Base-by-base conservation (phyloP, 2,329 filamentous ascomycete genomes). In the Dothideomycetes sp. region DNA sequence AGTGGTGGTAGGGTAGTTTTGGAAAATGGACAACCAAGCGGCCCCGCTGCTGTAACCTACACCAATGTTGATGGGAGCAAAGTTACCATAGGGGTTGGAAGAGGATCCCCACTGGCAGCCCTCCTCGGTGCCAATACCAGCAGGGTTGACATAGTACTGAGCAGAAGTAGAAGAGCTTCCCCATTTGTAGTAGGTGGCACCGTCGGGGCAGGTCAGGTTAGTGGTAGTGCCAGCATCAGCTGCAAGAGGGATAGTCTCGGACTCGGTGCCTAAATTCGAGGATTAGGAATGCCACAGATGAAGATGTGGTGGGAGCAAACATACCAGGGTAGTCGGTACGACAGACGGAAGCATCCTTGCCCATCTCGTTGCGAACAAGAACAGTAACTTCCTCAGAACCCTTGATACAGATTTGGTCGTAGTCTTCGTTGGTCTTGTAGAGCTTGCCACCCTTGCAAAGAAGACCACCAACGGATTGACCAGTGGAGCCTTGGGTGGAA, bases 131-230 rank as follows among this genome's bases (percentile, higher is more conserved):
- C 63, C 52, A 38, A 82, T 68, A 45, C 86, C 87, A 51, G 76
- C 72, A 53, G 83, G 83, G 75, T 96, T 96, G 64, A 96, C 75
- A 60, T 98, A 98, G 74, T 94, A 96, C 66, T 96, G 91, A 33
- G 88, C 88, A 35, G 85, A 88, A 38, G 91, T 96, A 37, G 66
- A 52, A 60, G 73, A 73, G 52, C 75, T 75, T 54, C 84, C 51
- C 84, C 85, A 94, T 45, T 70, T 64, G 69, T 87, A 96, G 70
- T 89, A 94, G 37, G 66, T 70, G 36, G 60, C 57, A 44, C 79
- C 77, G 48, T 81, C 65, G 34, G 89, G 83, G 69, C 85, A 89
- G 57, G 84, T 85, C 48, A 98, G 65, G 27, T 69, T 63, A 45
- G 76, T 65, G 18, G 64, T 72, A 36, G 41, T 41, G 43, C 83